Base-by-base conservation (phyloP, 306 rosid species). In the Coriaria nepalensis region DNA sequence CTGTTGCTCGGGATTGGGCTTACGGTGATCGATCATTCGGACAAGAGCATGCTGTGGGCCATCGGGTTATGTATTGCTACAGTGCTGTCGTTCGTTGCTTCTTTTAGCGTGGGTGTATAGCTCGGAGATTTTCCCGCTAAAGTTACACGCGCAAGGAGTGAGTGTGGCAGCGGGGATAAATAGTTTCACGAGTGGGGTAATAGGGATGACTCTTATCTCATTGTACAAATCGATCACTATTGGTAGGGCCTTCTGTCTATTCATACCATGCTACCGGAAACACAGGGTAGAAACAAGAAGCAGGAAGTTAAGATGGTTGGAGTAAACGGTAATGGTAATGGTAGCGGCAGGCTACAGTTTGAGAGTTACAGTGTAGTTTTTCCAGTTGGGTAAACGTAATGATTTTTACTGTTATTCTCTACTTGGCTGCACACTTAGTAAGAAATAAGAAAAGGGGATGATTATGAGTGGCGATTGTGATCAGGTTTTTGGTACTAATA, bases 191-290 rank as follows among this genome's bases (percentile, higher is more conserved):
- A 77, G 96, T 39, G 86, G 77, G 33, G 63, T 72, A 8, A 34
- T 87, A 0, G 60, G 88, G 6, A 87, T 83, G 93, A 83, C 88
- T 0, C 83, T 83, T 55, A 0, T 87, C 5, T 87, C 96, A n/a
- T 35, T 87, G 0, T 6, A 13, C 5, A 8, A 72, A 0, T 88
- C 46, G 0, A 76, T 87, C 4, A 59, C 88, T 0, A 76, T 78
- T 35, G 93, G 88, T 0, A 94, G 96, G 6, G 77, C 83, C 38
- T 87, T 87, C 69, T 72, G 8, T 88, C 83, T 59, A 78, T 80
- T 40, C 83, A 55, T 5, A 52, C 53, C 0, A 5, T 83, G 56
- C 63, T 88, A 6, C 96, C 94, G 0, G 96, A 88, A 51, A 88
- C 96, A 4, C 66, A 10, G 10, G 93, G 94, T 0, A 63, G 70